Conservation (phyloP, 225 moss, liverwort and hornwort species). For the Bryoerythrophyllum caledonicum region DNA sequence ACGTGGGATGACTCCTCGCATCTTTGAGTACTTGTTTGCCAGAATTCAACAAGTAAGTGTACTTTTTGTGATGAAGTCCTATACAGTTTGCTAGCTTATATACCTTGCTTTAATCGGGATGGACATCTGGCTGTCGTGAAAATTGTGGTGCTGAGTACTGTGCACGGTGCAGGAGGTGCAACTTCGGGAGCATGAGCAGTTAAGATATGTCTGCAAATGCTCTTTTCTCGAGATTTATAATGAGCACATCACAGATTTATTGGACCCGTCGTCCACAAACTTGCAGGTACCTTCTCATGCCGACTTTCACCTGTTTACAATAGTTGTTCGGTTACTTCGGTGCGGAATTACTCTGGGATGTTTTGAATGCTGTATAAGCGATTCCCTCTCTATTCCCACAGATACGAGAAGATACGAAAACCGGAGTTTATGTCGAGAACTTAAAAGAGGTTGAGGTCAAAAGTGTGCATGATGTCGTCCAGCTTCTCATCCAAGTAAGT, state of each 20-base stretch:
- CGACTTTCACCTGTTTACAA: background rate
- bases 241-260: conserved; percentile 45
- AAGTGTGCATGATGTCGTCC: conserved; percentile 74
- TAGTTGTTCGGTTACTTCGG: background rate
- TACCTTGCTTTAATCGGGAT: background rate
- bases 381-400: conserved; percentile 2
- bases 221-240: conserved; percentile 47
- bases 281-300: conserved; percentile 27
- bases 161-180: conserved; percentile 30
- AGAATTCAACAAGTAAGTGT: conserved; percentile 33
- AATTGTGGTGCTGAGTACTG: background rate
- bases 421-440: conserved; percentile 81
- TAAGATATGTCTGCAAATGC: conserved; percentile 37
- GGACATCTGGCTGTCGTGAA: background rate
- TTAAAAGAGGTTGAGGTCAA: conserved; percentile 69
- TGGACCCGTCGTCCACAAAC: conserved; percentile 41
- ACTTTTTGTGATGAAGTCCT: background rate
- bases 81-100: background rate
- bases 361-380: background rate
- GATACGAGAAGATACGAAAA: conserved; percentile 76
- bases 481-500: conserved; percentile 70
- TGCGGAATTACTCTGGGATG: background rate
- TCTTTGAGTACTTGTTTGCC: conserved; percentile 42
- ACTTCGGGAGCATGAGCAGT: conserved; percentile 33
- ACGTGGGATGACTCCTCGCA: conserved; percentile 49